These are phyloP conservation scores for Poa annua DNA, from an alignment of 176 grass and related monocot species.

Conservation along the genomic window DNA sequence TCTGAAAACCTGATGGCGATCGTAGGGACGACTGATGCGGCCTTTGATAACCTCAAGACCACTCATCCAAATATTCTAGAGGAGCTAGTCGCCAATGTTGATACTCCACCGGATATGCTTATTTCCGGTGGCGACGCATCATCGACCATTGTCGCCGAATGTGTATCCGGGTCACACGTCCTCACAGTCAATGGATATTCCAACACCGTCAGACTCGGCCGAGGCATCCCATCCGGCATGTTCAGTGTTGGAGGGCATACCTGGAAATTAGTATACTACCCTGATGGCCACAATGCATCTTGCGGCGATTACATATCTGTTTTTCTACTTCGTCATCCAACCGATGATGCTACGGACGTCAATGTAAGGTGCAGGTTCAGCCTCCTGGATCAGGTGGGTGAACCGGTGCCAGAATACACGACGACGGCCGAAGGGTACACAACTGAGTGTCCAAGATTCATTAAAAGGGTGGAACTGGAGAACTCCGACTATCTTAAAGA, in stretches of 20 bases:
- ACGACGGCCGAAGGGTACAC: neutral
- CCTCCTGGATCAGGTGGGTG: neutral
- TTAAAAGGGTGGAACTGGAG: neutral
- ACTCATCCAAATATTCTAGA: neutral
- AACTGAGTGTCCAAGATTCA: neutral
- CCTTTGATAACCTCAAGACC: neutral
- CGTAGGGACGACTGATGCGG: neutral
- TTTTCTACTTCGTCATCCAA: neutral
- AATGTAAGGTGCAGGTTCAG: slow-evolving; percentile 3
- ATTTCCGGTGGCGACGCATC: neutral
- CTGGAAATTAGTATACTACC: neutral
- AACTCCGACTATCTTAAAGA: neutral
- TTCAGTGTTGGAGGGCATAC: neutral
- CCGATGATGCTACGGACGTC: neutral
- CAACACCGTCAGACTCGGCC: neutral
- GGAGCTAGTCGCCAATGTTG: neutral
- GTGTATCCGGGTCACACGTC: neutral
- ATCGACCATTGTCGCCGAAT: neutral
- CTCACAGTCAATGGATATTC: neutral
- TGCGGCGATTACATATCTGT: neutral
- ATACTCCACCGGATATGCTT: neutral
- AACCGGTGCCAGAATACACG: neutral
- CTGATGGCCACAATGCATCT: neutral
- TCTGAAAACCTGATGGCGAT: neutral
- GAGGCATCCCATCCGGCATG: neutral